These are phyloP conservation scores for Liriodendron chinense DNA, from an alignment of 164 flowering plant species.

Conservation along the genomic window DNA sequence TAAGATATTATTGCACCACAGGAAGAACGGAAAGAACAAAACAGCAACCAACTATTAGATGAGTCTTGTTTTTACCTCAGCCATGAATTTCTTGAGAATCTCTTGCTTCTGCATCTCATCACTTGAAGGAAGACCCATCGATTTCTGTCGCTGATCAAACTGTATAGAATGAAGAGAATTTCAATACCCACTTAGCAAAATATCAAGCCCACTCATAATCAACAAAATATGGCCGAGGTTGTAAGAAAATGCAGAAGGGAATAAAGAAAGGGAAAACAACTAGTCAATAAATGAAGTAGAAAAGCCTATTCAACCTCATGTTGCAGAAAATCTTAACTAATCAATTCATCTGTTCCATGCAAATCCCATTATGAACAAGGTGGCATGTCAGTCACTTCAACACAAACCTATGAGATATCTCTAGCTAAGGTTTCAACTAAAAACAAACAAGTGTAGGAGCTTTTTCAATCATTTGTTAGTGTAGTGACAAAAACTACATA, in stretches of 20 bases:
- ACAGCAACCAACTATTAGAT: neutral
- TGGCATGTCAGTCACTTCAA: too few species aligned
- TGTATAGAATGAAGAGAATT: slow-evolving; percentile 17
- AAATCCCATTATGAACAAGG: too few species aligned
- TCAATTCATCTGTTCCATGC: too few species aligned
- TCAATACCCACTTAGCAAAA: neutral
- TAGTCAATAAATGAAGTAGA: neutral
- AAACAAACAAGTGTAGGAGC: too few species aligned
- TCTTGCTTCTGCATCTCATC: slow-evolving; percentile 89
- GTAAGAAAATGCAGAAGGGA: neutral
- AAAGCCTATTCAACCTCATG: neutral
- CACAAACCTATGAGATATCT: too few species aligned
- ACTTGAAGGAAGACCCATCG: slow-evolving; percentile 91
- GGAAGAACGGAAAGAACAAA: neutral
- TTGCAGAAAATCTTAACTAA: too few species aligned
- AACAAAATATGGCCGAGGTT: neutral
- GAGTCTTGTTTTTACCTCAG: neutral
- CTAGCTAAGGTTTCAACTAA: too few species aligned
- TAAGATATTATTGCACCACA: neutral
- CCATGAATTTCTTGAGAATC: slow-evolving; percentile 21
- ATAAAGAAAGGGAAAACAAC: neutral
- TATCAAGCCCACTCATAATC: neutral
- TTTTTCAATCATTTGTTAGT: too few species aligned
- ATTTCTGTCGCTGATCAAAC: slow-evolving; percentile 93
- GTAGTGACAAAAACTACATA: too few species aligned